Conservation (phyloP, 148 eudicot species). For the Rhododendron molle region DNA sequence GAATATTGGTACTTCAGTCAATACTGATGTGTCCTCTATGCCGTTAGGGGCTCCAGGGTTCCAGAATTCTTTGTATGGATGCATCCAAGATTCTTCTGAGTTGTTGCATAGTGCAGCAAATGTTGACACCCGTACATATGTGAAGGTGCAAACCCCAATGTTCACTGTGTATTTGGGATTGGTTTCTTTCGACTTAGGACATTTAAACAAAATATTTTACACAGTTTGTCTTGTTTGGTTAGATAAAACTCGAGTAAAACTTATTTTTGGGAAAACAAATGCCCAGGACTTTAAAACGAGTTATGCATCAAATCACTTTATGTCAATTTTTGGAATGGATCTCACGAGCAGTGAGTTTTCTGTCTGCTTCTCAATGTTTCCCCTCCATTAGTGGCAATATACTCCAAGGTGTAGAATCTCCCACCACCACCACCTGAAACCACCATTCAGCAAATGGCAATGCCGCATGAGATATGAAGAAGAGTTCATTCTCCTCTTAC, state of each 20-base stretch:
- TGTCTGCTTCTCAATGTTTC: background rate
- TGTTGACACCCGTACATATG: slow-evolving; percentile 59
- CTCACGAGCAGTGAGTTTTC: background rate
- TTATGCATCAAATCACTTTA: background rate
- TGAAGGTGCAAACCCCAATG: slow-evolving; percentile 50
- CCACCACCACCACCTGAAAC: background rate
- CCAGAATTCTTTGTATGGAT: slow-evolving; percentile 61
- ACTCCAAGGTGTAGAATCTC: background rate
- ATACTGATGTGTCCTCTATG: slow-evolving; percentile 62
- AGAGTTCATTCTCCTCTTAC: background rate
- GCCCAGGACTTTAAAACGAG: background rate
- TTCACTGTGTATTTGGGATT: background rate
- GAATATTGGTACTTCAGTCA: slow-evolving; percentile 35
- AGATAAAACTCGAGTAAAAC: background rate
- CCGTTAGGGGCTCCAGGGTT: slow-evolving; percentile 64
- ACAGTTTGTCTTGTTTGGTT: background rate
- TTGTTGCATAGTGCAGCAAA: slow-evolving; percentile 67
- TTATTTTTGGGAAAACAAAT: background rate
- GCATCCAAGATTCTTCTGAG: slow-evolving; percentile 74
- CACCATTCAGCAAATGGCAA: background rate
- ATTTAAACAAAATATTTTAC: background rate
- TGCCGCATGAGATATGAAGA: background rate
- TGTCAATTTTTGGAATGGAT: background rate
- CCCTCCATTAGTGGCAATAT: background rate
- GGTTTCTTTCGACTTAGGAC: background rate